phyloP scores from a whole-genome alignment of 1,139 yeast genomes.

The Protomyces pachydermus region DNA sequence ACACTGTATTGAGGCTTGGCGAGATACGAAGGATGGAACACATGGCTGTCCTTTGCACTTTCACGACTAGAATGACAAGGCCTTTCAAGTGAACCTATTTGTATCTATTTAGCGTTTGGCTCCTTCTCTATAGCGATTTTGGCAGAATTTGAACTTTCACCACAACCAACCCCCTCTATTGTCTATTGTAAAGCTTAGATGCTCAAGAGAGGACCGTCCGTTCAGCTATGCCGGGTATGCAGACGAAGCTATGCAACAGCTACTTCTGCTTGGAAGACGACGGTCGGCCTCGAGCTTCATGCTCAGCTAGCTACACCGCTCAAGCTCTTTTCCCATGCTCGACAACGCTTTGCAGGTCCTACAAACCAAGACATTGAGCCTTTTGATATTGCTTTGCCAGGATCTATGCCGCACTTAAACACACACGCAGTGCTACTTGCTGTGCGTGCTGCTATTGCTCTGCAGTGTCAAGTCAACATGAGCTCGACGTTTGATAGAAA shows the following conservation, averaged over 20 bases:
- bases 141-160: neutral
- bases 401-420: conserved; percentile 81
- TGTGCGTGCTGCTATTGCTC: conserved; percentile 64
- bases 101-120: neutral
- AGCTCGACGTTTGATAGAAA: conserved; percentile 78
- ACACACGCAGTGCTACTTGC: conserved; percentile 70
- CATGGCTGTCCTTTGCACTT: conserved; percentile 23
- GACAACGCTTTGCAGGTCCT: conserved; percentile 44
- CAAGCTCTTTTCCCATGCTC: conserved; percentile 35
- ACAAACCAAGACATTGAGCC: conserved; percentile 72
- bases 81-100: neutral
- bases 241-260: neutral
- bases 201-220: neutral
- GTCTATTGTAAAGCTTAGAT: neutral
- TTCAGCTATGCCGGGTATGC: neutral
- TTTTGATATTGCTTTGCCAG: conserved; percentile 86
- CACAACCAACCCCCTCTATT: neutral
- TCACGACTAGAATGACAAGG: conserved; percentile 3
- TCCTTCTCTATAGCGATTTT: neutral
- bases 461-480: conserved; percentile 56
- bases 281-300: conserved; percentile 34
- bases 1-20: conserved; percentile 37
- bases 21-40: conserved; percentile 8
- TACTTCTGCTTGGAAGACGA: conserved; percentile 4
- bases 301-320: conserved; percentile 29